Base-by-base conservation (phyloP, 352 stramenopile genomes). In the Globisporangium heterothallicum region DNA sequence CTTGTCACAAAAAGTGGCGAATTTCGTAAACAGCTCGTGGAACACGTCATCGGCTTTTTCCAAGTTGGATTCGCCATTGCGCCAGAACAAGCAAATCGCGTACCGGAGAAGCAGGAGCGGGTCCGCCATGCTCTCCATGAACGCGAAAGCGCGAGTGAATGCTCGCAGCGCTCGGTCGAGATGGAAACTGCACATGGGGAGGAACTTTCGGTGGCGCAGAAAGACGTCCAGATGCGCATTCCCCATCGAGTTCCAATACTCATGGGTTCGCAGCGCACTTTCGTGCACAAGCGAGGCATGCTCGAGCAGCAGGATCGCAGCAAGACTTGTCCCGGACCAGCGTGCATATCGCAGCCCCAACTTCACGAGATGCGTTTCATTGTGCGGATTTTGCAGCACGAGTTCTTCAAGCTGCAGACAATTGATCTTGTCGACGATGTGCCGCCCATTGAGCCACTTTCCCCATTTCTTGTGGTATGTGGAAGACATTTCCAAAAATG, bases 161-260 rank as follows among this genome's bases (percentile, higher is more conserved):
- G 75, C 70, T 49, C 79, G 64, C 38, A 89, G 35, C 26, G 63
- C 70, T 34, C 73, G 76, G 34, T 21, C 59, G 7, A 87, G 47
- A 47, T 87, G 76, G 58, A 86, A 86, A 9, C 51, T 58, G 0
- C 74, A 66, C 18, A 67, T 38, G 0, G 76, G 66, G 10, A 85
- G 55, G 56, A 83, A 87, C 59, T 89, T 89, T 12, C 74, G 74
- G 32, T 86, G 50, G 4, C 74, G 52, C 52, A 87, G 58, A 32
- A 87, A 87, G 12, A 86, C 59, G 22, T 86, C 61, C 53, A 87
- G 63, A 41, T 87, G 76, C 1, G 75, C 75, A 6, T 74, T 85
- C 22, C 78, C 76, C 21, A 86, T 58, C 49, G 62, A 70, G 52
- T 84, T 78, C 78, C 78, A 89, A 44, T 86, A 89, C 16, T 85